Percentiles rank a stretch among this genome's conserved stretches.
These are phyloP conservation scores for Alternaria infectoria DNA, from an alignment of 2,329 filamentous ascomycete genomes.

Conservation along the genomic window DNA sequence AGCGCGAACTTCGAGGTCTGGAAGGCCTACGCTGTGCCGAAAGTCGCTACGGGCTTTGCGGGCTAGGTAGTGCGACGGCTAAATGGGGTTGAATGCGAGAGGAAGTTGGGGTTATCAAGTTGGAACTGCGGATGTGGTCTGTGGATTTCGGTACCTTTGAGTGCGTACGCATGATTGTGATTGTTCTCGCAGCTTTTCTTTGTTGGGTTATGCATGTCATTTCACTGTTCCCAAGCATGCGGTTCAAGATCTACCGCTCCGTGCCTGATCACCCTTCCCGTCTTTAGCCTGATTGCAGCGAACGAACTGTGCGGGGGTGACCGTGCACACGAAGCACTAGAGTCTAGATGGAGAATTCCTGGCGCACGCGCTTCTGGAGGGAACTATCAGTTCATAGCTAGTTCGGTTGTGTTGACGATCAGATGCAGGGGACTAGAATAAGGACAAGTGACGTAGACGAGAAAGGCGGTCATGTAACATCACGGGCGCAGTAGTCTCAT, in stretches of 20 bases:
- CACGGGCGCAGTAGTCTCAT: background rate
- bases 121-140: background rate
- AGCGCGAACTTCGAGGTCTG: constrained; percentile 30
- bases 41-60: background rate
- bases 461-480: background rate
- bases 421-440: background rate
- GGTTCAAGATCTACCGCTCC: background rate
- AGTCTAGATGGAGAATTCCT: background rate
- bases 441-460: background rate
- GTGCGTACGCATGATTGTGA: background rate
- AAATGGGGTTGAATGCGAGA: background rate
- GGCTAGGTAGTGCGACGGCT: constrained; percentile 1
- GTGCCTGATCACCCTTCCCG: background rate
- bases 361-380: background rate
- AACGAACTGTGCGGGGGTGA: background rate
- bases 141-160: fast-evolving
- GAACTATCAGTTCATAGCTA: background rate
- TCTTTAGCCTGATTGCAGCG: background rate
- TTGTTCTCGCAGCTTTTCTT: background rate
- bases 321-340: constrained; percentile 1
- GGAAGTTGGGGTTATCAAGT: background rate
- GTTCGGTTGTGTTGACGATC: background rate
- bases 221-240: background rate
- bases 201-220: background rate
- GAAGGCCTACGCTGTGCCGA: constrained; percentile 28